Percentiles rank a stretch among this genome's conserved stretches.
Conservation (phyloP, 192 early-diverging fungal genomes). For the Cladochytrium replicatum region DNA sequence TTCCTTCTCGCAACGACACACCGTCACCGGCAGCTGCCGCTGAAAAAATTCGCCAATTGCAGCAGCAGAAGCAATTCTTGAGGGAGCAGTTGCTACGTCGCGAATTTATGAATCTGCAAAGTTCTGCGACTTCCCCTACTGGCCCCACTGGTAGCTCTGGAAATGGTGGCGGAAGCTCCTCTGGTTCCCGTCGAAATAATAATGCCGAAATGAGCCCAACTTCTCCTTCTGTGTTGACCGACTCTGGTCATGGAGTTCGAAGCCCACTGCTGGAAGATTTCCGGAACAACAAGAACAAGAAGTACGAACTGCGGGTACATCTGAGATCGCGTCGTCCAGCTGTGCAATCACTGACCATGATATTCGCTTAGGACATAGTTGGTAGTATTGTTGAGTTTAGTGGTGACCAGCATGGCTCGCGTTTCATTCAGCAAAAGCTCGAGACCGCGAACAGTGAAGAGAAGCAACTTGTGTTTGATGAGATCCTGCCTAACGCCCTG, state of each 20-base stretch:
- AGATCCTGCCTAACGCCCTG: slow-evolving; percentile 80
- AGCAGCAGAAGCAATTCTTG: too few relatives aligned
- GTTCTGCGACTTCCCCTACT: slow-evolving; percentile 1
- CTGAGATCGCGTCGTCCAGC: too few relatives aligned
- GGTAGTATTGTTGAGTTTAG: slow-evolving; percentile 95
- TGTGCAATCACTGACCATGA: slow-evolving; percentile 5
- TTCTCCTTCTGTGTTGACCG: not conserved
- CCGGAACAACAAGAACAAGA: slow-evolving; percentile 92
- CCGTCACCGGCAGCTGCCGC: too few relatives aligned
- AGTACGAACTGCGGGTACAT: slow-evolving; percentile 86
- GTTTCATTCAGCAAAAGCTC: slow-evolving; percentile 97
- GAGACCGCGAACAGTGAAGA: slow-evolving; percentile 88
- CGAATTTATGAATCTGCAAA: slow-evolving; percentile 19
- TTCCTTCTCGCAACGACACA: too few relatives aligned
- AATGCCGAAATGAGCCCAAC: slow-evolving; percentile 4
- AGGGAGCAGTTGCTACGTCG: slow-evolving; percentile 45
- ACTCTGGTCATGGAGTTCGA: slow-evolving; percentile 56
- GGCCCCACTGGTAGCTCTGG: not conserved
- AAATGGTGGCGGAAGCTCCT: slow-evolving; percentile 2
- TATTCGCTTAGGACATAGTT: slow-evolving; percentile 81
- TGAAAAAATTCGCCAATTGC: too few relatives aligned
- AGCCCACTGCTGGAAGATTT: slow-evolving; percentile 93
- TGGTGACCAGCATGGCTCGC: slow-evolving; percentile 95
- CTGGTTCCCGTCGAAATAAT: slow-evolving; percentile 4
- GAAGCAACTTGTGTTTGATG: slow-evolving; percentile 94